Base-by-base conservation (phyloP, 495 filamentous ascomycete species). In the Annulohypoxylon bovei region DNA sequence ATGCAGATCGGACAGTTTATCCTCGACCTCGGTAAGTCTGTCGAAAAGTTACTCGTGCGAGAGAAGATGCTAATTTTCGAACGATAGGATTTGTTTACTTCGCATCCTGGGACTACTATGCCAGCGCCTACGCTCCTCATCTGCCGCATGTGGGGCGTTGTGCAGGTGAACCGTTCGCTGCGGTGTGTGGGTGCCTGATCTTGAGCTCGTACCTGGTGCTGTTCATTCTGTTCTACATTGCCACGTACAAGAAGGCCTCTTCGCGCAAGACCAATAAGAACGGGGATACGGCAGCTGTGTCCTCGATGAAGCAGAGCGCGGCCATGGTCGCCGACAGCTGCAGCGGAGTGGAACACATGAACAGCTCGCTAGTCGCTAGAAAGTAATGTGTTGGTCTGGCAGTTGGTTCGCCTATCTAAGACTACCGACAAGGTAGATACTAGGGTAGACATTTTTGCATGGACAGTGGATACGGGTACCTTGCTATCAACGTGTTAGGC, bases 191-290 rank as follows among this genome's bases (percentile, higher is more conserved):
- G 65, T 94, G 97, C 65, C 89, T 84, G 62, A 95, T 97, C 75
- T 82, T 98, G 76, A 92, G 85, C 84, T 94, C 91, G 55, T 98
- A 98, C 86, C 89, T 98, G 56, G 83, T 97, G 64, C 91, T 98
- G 59, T 98, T 98, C 88, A 96, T 98, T 83, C 92, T 90, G 68
- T 98, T 98, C 90, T 98, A 98, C 87, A 84, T 95, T 65, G 91
- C 93, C 59, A 98, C 95, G 65, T 98, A 98, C 84, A 93, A 90
- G 81, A 97, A 95, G 87, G 81, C 66, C 6, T 62, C 69, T 1
- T 67, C 71, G 20, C 62, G 66, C 6, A 66, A 57, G 44, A n/a
- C 71, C 66, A 70, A 70, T 63, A 73, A 63, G 66, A 73, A 67
- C 57, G 50, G 33, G 6, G 66, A 70, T 0, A 67, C 60, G 30